Base-by-base conservation (phyloP, 2,329 filamentous ascomycete genomes). In the Helotiales sp. region DNA sequence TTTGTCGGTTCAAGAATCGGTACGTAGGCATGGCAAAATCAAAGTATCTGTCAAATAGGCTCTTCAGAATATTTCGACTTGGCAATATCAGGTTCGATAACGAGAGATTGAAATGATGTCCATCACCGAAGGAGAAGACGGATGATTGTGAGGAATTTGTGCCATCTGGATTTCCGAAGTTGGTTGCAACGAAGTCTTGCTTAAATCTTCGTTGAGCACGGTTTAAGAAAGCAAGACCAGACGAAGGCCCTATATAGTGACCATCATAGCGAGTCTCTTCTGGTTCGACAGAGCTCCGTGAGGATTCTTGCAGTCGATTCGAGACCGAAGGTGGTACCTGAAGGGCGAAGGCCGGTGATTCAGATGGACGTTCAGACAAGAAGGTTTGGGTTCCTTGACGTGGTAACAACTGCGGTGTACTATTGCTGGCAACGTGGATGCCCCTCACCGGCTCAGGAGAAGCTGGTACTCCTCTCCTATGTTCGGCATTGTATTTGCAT, bases 1-100 rank as follows among this genome's bases (percentile, higher is more conserved):
- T 80, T 0, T 79, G 77, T 0, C 80, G 73, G 64, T 85, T 81
- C 17, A 86, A 63, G 53, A 84, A 82, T 5, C 82, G 76, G 60
- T 85, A 84, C 0, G 82, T 85, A 0, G 83, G 81, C 27, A 83
- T 81, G 7, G 81, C 83, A 55, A 82, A 82, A 50, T 85, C 82
- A 60, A 86, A 85, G 50, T 85, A 85, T 7, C 81, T 72, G 3
- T 74, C 72, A 5, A 85, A 70, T 2, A 85, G 55, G 12, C 49
- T 55, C 4, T 57, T 55, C n/a, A 54, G 34, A n/a, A 58, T 25
- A 17, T 54, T 15, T 36, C 51, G 47, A 19, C 24, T 46, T 30
- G 61, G 61, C 17, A 61, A 55, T n/a, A 25, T 30, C 12, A 63
- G 54, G 12, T 25, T 33, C 3, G 49, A 33, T 10, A 13, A 25